Evolutionary conservation across 148 eudicot species (phyloP).

Genomic region (Camellia granthamiana): DNA sequence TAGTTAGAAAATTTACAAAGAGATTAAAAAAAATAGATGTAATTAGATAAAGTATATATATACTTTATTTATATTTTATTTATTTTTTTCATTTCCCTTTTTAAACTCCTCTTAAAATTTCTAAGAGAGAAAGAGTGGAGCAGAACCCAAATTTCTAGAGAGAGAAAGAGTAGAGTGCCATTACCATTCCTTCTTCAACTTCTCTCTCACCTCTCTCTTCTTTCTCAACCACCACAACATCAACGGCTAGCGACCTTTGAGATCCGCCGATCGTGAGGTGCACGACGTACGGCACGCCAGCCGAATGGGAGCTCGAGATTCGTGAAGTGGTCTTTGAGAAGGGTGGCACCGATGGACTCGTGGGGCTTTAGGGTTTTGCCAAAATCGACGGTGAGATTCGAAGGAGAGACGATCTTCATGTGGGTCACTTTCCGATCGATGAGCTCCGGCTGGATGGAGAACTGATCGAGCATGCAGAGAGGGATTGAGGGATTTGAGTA

Average conservation of each 20-base stretch:
- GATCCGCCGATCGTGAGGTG: constrained; percentile 41
- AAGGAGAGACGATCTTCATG: constrained; percentile 82
- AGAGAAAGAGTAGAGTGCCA: background rate
- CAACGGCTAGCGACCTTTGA: constrained; percentile 46
- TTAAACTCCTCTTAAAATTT: too few relatives aligned
- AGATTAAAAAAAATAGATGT: too few relatives aligned
- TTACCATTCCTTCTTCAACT: background rate
- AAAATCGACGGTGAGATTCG: constrained; percentile 71
- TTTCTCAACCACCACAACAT: constrained; percentile 39
- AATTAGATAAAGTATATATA: too few relatives aligned
- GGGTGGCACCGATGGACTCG: constrained; percentile 57
- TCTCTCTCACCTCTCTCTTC: background rate
- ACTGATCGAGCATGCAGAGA: constrained; percentile 87
- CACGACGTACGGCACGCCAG: constrained; percentile 45
- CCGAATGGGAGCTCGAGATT: constrained; percentile 45
- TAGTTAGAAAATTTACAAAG: background rate
- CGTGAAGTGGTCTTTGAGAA: constrained; percentile 60
- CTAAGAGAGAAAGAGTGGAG: background rate
- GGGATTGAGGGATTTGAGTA: constrained; percentile 43
- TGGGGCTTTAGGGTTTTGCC: constrained; percentile 69
- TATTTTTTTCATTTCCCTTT: too few relatives aligned
- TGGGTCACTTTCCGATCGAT: constrained; percentile 78
- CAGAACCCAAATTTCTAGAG: too few relatives aligned
- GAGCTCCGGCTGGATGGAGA: constrained; percentile 55
- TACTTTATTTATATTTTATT: too few relatives aligned